Evolutionary conservation across 345 rosid genomes (phyloP).

Genomic region (Eucalyptus coolabah): DNA sequence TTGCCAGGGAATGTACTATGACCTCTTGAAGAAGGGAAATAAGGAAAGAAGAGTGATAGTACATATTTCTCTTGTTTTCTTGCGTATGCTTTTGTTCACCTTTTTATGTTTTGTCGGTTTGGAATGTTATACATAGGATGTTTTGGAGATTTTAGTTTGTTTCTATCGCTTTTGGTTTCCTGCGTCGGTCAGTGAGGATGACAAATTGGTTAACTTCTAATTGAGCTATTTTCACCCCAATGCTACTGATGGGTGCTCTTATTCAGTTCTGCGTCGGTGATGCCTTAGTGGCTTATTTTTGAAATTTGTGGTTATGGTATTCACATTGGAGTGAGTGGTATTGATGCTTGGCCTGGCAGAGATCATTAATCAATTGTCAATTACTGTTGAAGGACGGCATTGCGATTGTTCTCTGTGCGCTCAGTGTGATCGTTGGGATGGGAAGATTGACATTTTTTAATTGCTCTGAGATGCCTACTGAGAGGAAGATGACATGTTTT

Average conservation of each 20-base stretch:
- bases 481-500: background rate
- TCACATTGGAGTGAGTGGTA: background rate
- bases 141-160: background rate
- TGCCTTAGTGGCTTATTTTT: background rate
- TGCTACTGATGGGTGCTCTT: background rate
- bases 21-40: background rate
- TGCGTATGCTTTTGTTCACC: background rate
- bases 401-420: background rate
- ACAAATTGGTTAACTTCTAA: background rate
- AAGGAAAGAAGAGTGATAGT: background rate
- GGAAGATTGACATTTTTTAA: background rate
- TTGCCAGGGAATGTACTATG: conserved; percentile 23
- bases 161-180: background rate
- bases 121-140: background rate
- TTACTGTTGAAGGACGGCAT: background rate
- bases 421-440: background rate
- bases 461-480: background rate
- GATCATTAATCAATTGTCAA: background rate
- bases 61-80: conserved; percentile 8
- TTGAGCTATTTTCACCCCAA: background rate
- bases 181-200: background rate
- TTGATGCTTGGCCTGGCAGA: background rate
- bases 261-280: background rate
- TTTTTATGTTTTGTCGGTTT: background rate
- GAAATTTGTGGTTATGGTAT: background rate